Conservation (phyloP, 176 grass and related monocot genomes). For the Olyra latifolia region DNA sequence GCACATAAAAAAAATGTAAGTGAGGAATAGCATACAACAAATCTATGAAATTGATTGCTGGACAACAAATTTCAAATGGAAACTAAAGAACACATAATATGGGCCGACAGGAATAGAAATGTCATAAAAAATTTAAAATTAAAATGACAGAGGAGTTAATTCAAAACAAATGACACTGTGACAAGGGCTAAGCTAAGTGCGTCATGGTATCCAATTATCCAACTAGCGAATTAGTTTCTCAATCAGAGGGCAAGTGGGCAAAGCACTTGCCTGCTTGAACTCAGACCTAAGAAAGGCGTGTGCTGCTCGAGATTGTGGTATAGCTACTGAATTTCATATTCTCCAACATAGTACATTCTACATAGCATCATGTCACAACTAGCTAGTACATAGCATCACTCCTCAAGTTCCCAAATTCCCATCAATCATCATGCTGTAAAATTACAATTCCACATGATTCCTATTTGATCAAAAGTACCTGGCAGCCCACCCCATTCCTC, state of each 20-base stretch:
- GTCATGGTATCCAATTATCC: neutral
- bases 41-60: neutral
- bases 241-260: neutral
- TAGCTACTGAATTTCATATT: neutral
- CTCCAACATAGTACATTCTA: neutral
- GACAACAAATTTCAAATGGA: neutral
- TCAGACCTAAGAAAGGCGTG: neutral
- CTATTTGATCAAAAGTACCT: neutral
- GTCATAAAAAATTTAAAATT: neutral
- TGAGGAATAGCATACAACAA: slow-evolving; percentile 1
- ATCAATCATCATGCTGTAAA: neutral
- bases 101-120: slow-evolving; percentile 6
- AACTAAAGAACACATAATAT: neutral
- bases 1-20: neutral
- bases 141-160: neutral
- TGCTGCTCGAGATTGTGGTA: neutral
- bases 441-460: neutral
- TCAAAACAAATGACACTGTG: neutral
- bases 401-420: neutral
- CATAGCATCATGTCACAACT: neutral
- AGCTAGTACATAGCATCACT: neutral
- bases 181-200: neutral
- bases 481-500: neutral
- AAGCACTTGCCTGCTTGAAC: no score
- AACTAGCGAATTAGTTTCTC: neutral